These are phyloP conservation scores for Magnaporthales sp. DNA, from an alignment of 2,329 filamentous ascomycete genomes.

Conservation along the genomic window DNA sequence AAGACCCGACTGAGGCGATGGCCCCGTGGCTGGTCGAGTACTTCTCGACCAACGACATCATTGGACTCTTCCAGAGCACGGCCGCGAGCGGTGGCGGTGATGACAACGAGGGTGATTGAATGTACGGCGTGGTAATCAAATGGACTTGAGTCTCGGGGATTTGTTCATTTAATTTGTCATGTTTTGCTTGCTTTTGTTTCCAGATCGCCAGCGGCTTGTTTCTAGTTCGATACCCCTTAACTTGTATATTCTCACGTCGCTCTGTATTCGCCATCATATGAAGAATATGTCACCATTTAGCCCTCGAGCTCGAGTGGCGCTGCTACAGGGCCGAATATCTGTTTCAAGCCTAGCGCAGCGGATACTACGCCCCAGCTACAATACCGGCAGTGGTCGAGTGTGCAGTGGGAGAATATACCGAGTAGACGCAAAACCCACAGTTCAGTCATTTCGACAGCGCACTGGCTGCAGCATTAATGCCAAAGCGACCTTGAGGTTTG, in stretches of 20 bases:
- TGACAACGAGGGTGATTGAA: background rate
- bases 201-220: background rate
- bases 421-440: too few species aligned
- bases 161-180: background rate
- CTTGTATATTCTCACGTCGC: too few species aligned
- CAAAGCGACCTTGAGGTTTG: background rate
- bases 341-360: background rate
- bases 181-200: background rate
- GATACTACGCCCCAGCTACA: background rate
- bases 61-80: conserved; percentile 51
- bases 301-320: too few species aligned
- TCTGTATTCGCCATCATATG: too few species aligned
- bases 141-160: background rate
- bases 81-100: conserved; percentile 9
- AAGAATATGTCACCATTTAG: too few species aligned
- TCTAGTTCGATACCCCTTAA: background rate
- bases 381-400: too few species aligned
- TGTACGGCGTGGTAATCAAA: background rate
- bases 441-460: too few species aligned
- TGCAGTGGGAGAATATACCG: too few species aligned
- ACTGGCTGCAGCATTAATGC: too few species aligned
- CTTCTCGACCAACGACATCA: conserved; percentile 52
- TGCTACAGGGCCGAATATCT: background rate
- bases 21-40: conserved; percentile 61
- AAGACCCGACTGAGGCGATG: conserved; percentile 59